These are phyloP conservation scores for Brettanomyces naardenensis DNA, from an alignment of 805 yeast genomes.

Conservation along the genomic window DNA sequence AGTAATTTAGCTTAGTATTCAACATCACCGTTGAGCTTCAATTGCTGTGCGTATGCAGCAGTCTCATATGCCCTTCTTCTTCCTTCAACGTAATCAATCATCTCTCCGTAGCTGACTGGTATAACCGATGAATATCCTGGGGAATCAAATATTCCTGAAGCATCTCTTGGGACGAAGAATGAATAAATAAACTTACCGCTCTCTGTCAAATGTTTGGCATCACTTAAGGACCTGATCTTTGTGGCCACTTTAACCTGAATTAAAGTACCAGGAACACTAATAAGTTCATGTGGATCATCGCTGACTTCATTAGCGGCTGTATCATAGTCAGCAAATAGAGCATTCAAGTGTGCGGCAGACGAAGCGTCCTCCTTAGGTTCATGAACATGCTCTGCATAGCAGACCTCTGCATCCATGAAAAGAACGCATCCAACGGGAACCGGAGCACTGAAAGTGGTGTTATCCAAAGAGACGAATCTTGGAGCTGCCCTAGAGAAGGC, in stretches of 20 bases:
- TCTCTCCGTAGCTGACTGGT: slow-evolving; percentile 84
- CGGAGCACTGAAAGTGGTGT: slow-evolving; percentile 87
- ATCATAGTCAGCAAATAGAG: slow-evolving; percentile 37
- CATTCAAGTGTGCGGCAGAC: slow-evolving; percentile 17
- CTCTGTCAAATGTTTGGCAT: slow-evolving; percentile 51
- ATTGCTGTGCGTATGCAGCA: slow-evolving; percentile 51
- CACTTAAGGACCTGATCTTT: slow-evolving; percentile 51
- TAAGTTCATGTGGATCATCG: slow-evolving; percentile 45
- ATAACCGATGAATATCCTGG: slow-evolving; percentile 71
- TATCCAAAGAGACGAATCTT: slow-evolving; percentile 81
- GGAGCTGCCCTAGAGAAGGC: slow-evolving; percentile 82
- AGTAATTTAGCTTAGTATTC: slow-evolving; percentile 2
- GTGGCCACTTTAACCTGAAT: slow-evolving; percentile 88
- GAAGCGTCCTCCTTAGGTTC: slow-evolving; percentile 19
- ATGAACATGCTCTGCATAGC: slow-evolving; percentile 77
- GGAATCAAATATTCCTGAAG: slow-evolving; percentile 27
- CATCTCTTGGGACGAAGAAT: slow-evolving; percentile 69
- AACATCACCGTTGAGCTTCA: slow-evolving; percentile 23
- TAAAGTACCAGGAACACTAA: slow-evolving; percentile 75
- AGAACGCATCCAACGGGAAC: slow-evolving; percentile 93
- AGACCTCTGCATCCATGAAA: slow-evolving; percentile 73
- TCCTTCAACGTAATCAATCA: slow-evolving; percentile 87
- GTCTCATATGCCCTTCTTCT: slow-evolving; percentile 85
- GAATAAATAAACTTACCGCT: slow-evolving; percentile 88
- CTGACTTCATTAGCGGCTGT: slow-evolving; percentile 50